Evolutionary conservation across 495 filamentous ascomycete species (phyloP), one percentile per base, ranked within the genome.

Genomic region (Penicillium verhagenii): DNA sequence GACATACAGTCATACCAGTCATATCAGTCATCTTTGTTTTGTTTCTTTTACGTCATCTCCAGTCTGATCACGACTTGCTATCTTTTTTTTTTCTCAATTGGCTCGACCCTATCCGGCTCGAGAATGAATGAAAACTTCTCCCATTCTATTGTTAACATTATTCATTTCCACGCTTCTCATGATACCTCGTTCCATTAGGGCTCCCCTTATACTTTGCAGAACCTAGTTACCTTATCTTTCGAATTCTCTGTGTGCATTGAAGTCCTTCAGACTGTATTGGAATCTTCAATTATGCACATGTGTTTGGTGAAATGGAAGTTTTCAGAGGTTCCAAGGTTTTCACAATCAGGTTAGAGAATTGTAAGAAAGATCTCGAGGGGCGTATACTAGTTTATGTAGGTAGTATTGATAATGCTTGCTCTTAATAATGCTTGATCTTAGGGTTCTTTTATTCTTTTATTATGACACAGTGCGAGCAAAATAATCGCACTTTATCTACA

Each of bases 401-500:
- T n/a, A n/a, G n/a, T n/a, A n/a, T n/a, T n/a, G n/a, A n/a, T n/a
- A n/a, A n/a, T n/a, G n/a, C n/a, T n/a, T n/a, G n/a, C n/a, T n/a
- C n/a, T n/a, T n/a, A n/a, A n/a, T n/a, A n/a, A n/a, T n/a, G n/a
- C n/a, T n/a, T n/a, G n/a, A n/a, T n/a, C n/a, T n/a, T n/a, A n/a
- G n/a, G n/a, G n/a, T n/a, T n/a, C n/a, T n/a, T n/a, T n/a, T n/a
- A n/a, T 39, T 49, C 33, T 42, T 47, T 50, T 45, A 58, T 58
- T 58, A 58, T 39, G 46, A 48, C 24, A 18, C 11, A 25, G 37
- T 48, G 23, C 52, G 43, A 33, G 31, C 50, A 35, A 52, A 33
- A 28, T 49, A 31, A 50, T 43, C 38, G 25, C 52, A 29, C 61
- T 60, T 47, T 64, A 64, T 63, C 57, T 66, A 66, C 63, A 66